Evolutionary conservation across 208 protist species (phyloP), one percentile per base, ranked within the genome.

Genomic region (Acanthamoeba healyi): DNA sequence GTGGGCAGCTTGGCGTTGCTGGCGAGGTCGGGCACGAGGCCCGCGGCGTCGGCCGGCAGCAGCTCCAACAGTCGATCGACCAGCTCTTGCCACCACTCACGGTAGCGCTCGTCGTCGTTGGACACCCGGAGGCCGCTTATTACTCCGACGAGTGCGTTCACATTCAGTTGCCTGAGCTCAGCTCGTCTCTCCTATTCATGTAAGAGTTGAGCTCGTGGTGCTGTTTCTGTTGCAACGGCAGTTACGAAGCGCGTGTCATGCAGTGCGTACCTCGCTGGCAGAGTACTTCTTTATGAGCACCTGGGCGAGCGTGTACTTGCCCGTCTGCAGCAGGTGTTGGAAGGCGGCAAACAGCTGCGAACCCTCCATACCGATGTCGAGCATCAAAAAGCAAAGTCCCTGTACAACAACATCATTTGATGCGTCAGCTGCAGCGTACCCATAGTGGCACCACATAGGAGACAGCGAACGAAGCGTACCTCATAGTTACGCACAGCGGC

Each of bases 241-340:
- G n/a, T n/a, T n/a, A n/a, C n/a, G n/a, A n/a, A n/a, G n/a, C n/a
- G n/a, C n/a, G n/a, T n/a, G n/a, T n/a, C n/a, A n/a, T 67, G 58
- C n/a, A 19, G 58, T 67, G 24, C n/a, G 58, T 67, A 67, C 58
- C 58, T 67, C 58, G n/a, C 24, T 67, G 58, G 58, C 58, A 32
- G 58, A 22, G 58, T 67, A 67, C 58, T 67, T 67, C 58, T 67
- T 67, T 7, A 67, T 67, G 58, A 67, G 58, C 24, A 67, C 58
- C 58, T 67, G 58, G 58, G 58, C 58, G 24, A 67, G 58, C 58
- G 58, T 67, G 58, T 67, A 67, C 58, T 67, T 67, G 58, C 24
- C 22, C 24, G 58, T 67, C 58, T 67, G 24, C 22, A 67, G 15
- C 24, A 67, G 58, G 24, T 67, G 58, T 32, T 67, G 15, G 58